Evolutionary conservation across 768 basidiomycete genomes (phyloP).

Genomic region (Chalciporus pseudorubinellus): DNA sequence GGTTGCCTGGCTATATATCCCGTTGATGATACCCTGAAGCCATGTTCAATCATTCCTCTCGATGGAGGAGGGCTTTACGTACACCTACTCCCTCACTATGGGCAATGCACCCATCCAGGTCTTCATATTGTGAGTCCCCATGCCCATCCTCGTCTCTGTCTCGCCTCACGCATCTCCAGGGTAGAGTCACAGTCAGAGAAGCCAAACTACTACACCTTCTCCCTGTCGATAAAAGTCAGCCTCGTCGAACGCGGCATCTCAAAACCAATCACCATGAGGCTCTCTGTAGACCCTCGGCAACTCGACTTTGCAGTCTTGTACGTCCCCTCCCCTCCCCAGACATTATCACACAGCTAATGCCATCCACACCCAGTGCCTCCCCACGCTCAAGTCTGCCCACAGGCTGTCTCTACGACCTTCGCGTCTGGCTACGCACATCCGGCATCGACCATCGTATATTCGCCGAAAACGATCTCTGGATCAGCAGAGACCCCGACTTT

Average conservation of each 20-base stretch:
- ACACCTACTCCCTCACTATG: constrained; percentile 49
- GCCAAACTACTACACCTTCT: constrained; percentile 46
- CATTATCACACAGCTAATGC: neutral
- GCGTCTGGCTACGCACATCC: constrained; percentile 61
- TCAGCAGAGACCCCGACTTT: constrained; percentile 67
- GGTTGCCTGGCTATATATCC: too few species aligned
- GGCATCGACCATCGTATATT: constrained; percentile 64
- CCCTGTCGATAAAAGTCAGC: constrained; percentile 52
- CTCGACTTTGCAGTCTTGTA: constrained; percentile 66
- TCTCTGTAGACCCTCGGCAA: constrained; percentile 50
- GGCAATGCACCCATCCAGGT: constrained; percentile 47
- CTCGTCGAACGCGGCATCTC: constrained; percentile 54
- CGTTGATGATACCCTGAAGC: constrained; percentile 5
- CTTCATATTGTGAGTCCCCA: constrained; percentile 46
- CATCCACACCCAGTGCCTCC: constrained; percentile 41
- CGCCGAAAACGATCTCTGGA: constrained; percentile 61
- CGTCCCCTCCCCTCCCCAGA: neutral
- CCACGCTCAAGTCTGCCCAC: constrained; percentile 54
- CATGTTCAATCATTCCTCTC: constrained; percentile 19
- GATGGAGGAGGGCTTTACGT: constrained; percentile 29
- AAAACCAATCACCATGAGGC: constrained; percentile 43
- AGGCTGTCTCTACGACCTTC: constrained; percentile 54
- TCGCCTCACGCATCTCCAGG: constrained; percentile 12
- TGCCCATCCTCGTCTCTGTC: neutral
- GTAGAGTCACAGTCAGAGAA: constrained; percentile 27